Evolutionary conservation across 495 filamentous ascomycete species (phyloP), one percentile per base, ranked within the genome.

Genomic region (Penicillium psychrofluorescens): DNA sequence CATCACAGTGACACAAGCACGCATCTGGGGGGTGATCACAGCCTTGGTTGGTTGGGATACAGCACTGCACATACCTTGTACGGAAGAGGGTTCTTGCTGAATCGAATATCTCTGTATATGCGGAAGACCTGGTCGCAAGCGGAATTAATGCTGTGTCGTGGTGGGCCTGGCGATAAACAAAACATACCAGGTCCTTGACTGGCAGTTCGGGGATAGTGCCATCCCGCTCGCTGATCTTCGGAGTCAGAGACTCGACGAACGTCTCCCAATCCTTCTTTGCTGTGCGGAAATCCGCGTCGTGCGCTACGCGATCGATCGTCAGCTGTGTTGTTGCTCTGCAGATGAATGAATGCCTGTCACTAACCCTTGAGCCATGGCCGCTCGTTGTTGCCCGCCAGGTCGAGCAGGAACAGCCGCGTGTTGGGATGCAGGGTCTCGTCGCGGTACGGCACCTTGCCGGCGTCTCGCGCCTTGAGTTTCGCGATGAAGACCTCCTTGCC

Each of bases 181-280:
- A 35, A 11, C 75, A 50, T 54, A 83, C 78, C 52, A 95, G 67
- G 58, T 95, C 88, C 54, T 90, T 88, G 27, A 79, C 67, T 7
- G 89, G 88, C 22, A 94, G 68, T 49, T 91, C 87, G 0, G 89
- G 89, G 45, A 95, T 78, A 7, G 87, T 94, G 13, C 79, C 70
- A 56, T 95, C 89, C 29, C 70, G 66, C 38, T 81, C 80, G 13
- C 74, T 68, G 46, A 95, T 77, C 56, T 83, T 83, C 43, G 81
- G 67, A 7, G 84, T 84, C 15, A 92, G 60, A 33, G 68, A 67
- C 44, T 83, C 83, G 22, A 88, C 76, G 48, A 86, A 95, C 12
- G 75, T 75, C 32, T 86, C 79, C 69, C 84, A 94, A 51, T 95
- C 87, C 42, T 83, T 80, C 46, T 88, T 76, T 4, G 86, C 75